phyloP scores from a whole-genome alignment of 345 rosid genomes.

The Camelina sativa region DNA sequence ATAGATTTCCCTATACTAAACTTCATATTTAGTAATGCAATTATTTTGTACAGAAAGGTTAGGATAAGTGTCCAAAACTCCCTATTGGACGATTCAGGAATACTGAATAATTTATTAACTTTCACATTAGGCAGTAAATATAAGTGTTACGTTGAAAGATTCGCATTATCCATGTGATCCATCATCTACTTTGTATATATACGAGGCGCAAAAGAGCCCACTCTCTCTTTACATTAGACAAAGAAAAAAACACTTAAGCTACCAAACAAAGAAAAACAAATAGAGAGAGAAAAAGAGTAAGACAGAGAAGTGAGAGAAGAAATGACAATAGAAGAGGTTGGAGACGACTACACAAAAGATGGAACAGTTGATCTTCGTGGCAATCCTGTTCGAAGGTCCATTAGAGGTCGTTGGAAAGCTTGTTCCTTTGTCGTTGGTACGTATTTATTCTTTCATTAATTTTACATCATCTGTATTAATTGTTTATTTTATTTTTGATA shows the following conservation, averaged over 20 bases:
- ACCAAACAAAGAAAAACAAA: slow-evolving; percentile 3
- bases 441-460: background rate
- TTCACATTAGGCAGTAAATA: background rate
- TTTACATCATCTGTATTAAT: background rate
- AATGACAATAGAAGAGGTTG: slow-evolving; percentile 48
- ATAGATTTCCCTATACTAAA: no score
- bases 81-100: background rate
- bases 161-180: slow-evolving; percentile 11
- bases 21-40: background rate
- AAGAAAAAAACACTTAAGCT: background rate
- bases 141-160: slow-evolving; percentile 15
- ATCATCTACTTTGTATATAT: slow-evolving; percentile 19
- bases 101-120: background rate
- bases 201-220: background rate
- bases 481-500: no score
- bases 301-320: background rate
- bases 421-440: slow-evolving; percentile 85
- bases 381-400: slow-evolving; percentile 76
- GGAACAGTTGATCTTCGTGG: slow-evolving; percentile 94
- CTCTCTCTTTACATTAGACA: slow-evolving; percentile 15
- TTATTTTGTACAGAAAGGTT: background rate
- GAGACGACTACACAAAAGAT: slow-evolving; percentile 75
- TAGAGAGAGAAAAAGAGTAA: background rate
- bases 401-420: slow-evolving; percentile 89
- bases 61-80: background rate